phyloP scores from a whole-genome alignment of 306 rosid genomes.

The Vigna unguiculata region DNA sequence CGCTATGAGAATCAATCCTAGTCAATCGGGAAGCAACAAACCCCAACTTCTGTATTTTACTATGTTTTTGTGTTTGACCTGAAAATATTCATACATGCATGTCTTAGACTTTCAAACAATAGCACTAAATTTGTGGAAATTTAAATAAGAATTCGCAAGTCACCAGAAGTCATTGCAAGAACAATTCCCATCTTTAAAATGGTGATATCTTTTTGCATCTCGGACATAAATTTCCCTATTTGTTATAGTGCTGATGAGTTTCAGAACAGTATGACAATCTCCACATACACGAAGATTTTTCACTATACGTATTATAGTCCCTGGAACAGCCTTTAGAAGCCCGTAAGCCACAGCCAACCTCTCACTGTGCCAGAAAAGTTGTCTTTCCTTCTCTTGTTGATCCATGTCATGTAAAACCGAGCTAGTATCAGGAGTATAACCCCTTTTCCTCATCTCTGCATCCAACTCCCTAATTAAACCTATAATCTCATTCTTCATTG shows the following conservation, averaged over 20 bases:
- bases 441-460: conserved; percentile 77
- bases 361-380: conserved; percentile 91
- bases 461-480: conserved; percentile 66
- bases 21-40: neutral
- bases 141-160: conserved; percentile 26
- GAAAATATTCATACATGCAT: neutral
- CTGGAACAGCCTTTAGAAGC: conserved; percentile 72
- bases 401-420: conserved; percentile 87
- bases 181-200: conserved; percentile 75
- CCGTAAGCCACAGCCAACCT: conserved; percentile 85
- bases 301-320: conserved; percentile 72
- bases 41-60: neutral
- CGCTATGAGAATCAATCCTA: neutral
- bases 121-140: conserved; percentile 9
- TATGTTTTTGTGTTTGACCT: neutral
- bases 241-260: conserved; percentile 69
- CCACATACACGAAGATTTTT: conserved; percentile 91
- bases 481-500: conserved; percentile 74
- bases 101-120: neutral
- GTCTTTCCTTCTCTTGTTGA: conserved; percentile 83
- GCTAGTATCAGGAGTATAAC: conserved; percentile 85
- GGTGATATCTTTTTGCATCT: conserved; percentile 85
- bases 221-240: conserved; percentile 78
- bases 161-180: conserved; percentile 94
- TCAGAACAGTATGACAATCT: conserved; percentile 86